A percentile compares a stretch with the other conserved stretches of the same genome.
Conservation (phyloP, 2,329 filamentous ascomycete species). For the Fusarium agapanthi region DNA sequence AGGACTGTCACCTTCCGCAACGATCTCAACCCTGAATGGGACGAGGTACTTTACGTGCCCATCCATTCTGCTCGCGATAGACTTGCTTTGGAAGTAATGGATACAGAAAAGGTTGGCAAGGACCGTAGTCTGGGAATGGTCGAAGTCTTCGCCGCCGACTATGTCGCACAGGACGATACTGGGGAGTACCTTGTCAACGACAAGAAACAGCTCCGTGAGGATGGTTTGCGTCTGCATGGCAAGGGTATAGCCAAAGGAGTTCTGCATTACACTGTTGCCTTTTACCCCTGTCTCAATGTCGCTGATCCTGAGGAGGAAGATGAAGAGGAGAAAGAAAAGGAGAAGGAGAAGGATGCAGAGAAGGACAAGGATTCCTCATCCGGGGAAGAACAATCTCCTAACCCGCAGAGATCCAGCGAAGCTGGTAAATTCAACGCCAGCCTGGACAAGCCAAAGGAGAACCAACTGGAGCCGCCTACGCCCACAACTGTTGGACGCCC, state of each 20-base stretch:
- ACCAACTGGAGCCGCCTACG: conserved; percentile 38
- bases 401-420: conserved; percentile 34
- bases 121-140: conserved; percentile 87
- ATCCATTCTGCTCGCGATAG: conserved; percentile 87
- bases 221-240: conserved; percentile 77
- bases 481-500: conserved; percentile 57
- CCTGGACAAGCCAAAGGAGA: conserved; percentile 44
- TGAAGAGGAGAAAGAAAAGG: conserved; percentile 68
- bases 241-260: conserved; percentile 80
- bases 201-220: conserved; percentile 72
- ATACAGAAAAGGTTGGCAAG: conserved; percentile 89
- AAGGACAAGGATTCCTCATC: conserved; percentile 27
- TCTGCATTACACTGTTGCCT: conserved; percentile 83
- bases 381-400: conserved; percentile 22
- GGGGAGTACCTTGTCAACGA: conserved; percentile 86
- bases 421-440: conserved; percentile 57
- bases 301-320: conserved; percentile 90
- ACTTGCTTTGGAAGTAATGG: conserved; percentile 92
- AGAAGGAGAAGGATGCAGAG: conserved; percentile 41
- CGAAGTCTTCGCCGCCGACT: conserved; percentile 81
- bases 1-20: conserved; percentile 96
- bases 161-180: conserved; percentile 77
- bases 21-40: conserved; percentile 93
- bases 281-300: conserved; percentile 89
- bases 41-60: conserved; percentile 94